Conservation (phyloP, 2,329 filamentous ascomycete genomes). For the Cytospora leucostoma region DNA sequence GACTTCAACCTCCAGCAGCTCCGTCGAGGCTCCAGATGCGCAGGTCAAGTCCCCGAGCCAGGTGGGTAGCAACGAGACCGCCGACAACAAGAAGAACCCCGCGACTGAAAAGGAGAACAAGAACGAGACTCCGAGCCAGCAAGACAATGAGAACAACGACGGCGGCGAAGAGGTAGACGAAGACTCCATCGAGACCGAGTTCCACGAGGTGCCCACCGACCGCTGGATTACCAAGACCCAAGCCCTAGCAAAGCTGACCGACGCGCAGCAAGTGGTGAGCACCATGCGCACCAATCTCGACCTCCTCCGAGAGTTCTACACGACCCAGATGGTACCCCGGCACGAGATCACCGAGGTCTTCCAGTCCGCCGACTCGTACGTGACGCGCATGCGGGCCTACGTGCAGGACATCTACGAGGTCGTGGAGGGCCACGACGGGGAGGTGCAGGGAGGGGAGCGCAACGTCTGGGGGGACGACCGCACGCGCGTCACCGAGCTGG, state of each 20-base stretch:
- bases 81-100: not conserved
- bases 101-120: not conserved
- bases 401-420: not conserved
- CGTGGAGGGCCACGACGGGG: not conserved
- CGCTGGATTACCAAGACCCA: not conserved
- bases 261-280: not conserved
- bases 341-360: not conserved
- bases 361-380: not conserved
- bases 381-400: not conserved
- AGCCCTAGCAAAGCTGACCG: not conserved
- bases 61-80: not conserved
- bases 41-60: not conserved
- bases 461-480: not conserved
- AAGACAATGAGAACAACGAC: not conserved
- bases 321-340: not conserved
- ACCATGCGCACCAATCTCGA: not conserved
- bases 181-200: not conserved
- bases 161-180: not conserved
- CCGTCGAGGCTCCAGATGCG: no score
- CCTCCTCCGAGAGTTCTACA: not conserved
- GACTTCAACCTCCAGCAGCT: not conserved
- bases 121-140: no score
- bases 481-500: not conserved
- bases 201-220: not conserved
- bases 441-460: not conserved